phyloP scores from a whole-genome alignment of 495 filamentous ascomycete genomes.

The Penicillium subrubescens region DNA sequence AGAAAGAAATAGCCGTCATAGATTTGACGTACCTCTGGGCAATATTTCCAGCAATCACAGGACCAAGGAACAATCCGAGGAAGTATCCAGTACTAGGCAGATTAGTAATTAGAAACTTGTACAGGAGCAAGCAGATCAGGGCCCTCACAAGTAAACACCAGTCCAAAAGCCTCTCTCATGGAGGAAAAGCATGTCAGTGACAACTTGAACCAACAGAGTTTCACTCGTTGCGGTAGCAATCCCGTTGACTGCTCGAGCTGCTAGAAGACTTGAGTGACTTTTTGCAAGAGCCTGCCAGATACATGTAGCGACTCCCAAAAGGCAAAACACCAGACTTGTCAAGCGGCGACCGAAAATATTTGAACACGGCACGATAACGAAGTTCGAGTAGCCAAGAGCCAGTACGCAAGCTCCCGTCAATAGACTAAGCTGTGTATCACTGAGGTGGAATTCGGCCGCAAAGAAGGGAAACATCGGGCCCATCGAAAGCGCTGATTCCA shows the following conservation, averaged over 20 bases:
- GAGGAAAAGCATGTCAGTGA: conserved; percentile 65
- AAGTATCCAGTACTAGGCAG: conserved; percentile 34
- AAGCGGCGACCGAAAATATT: neutral
- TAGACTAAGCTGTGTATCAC: neutral
- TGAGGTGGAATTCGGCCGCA: neutral
- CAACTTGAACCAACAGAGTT: conserved; percentile 58
- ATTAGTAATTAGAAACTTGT: neutral
- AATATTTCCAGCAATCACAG: conserved; percentile 56
- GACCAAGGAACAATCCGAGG: conserved; percentile 45
- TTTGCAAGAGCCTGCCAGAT: conserved; percentile 59
- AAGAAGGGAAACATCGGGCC: neutral
- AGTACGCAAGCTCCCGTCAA: neutral
- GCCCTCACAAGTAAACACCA: conserved; percentile 56
- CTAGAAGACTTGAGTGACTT: conserved; percentile 55
- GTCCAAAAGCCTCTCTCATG: conserved; percentile 64
- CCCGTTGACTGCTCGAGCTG: conserved; percentile 56
- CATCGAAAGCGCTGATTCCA: neutral
- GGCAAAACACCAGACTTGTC: neutral
- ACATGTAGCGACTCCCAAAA: conserved; percentile 11
- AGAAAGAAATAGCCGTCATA: neutral
- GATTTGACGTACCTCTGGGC: conserved; percentile 34
- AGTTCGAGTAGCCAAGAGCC: neutral
- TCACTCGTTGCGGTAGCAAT: conserved; percentile 52
- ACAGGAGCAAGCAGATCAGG: conserved; percentile 14
- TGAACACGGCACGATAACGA: neutral